Evolutionary conservation across 139 green algal genomes (phyloP).

Genomic region (Zygnema circumcarinatum): DNA sequence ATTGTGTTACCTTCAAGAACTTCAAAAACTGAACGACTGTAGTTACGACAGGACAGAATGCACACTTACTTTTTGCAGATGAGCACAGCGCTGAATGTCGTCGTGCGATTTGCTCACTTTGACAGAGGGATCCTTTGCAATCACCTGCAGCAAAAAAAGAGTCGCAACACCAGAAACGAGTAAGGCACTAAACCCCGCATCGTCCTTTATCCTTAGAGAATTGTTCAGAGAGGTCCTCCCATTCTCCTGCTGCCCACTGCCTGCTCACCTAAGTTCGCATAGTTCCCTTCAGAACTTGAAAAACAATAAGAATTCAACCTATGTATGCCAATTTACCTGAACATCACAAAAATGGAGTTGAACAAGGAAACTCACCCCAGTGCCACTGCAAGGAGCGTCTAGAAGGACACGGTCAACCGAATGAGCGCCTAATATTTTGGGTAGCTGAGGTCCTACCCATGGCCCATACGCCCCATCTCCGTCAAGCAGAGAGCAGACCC

Average conservation of each 20-base stretch:
- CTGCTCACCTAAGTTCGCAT: no score
- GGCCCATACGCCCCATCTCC: background rate
- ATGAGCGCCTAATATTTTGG: slow-evolving; percentile 81
- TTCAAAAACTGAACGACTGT: no score
- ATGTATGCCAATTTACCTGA: no score
- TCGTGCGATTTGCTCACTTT: slow-evolving; percentile 87
- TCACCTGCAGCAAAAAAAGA: slow-evolving; percentile 56
- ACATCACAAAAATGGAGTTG: no score
- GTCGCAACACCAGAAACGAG: background rate
- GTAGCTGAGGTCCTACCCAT: slow-evolving; percentile 46
- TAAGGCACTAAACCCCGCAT: no score
- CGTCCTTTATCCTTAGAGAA: no score
- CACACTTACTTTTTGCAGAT: slow-evolving; percentile 87
- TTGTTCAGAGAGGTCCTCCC: no score
- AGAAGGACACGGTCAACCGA: slow-evolving; percentile 93
- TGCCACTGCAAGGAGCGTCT: slow-evolving; percentile 96
- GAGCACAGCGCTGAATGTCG: slow-evolving; percentile 90
- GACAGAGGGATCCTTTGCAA: slow-evolving; percentile 91
- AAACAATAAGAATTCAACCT: no score
- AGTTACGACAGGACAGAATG: no score
- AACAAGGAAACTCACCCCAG: slow-evolving; percentile 78
- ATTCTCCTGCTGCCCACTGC: no score
- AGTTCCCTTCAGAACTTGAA: no score
- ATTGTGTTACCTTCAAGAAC: no score
- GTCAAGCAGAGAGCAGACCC: background rate